Evolutionary conservation across 106 monocot genomes (phyloP), one percentile per base, ranked within the genome.

Genomic region (Phalaenopsis equestris): DNA sequence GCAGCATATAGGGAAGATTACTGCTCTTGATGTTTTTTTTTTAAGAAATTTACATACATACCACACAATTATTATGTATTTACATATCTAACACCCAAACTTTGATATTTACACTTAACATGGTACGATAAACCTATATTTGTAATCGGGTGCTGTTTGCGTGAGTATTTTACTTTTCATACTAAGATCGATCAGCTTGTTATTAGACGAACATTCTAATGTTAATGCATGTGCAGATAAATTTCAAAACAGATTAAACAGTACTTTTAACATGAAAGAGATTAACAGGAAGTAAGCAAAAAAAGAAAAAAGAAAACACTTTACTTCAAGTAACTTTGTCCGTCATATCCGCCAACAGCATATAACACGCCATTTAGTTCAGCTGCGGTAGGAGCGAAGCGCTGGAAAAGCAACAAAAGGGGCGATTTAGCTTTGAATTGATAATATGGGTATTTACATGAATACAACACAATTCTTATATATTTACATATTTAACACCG

Each of bases 321-420:
- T 78, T 79, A 96, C 96, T 77, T 84, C 23, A 91, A 88, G 80
- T 93, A 96, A 17, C 81, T 70, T 15, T 77, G 19, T 55, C 93
- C 91, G 55, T 90, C 80, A 79, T 67, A 93, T 43, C 96, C 96
- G 12, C 96, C 96, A 88, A 89, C 88, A 47, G 90, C 90, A 89
- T 96, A 96, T n/a, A 96, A 65, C 17, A 70, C 86, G 43, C 88
- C 96, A 81, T 87, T 80, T 65, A 92, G 87, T 79, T 88, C 89
- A 43, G 84, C 82, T 43, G 88, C 93, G 78, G 83, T 86, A 75
- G 84, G 88, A 36, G 93, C 84, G 80, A 88, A 91, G 18, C 96
- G 84, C 96, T 96, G 88, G 30, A 91, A 78, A 67, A 79, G 30
- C 41, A 83, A 81, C 75, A 61, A 72, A 18, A 42, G 67, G 41